Evolutionary conservation across 2,329 filamentous ascomycete species (phyloP), one percentile per base, ranked within the genome.

Genomic region (Triangularia setosa): DNA sequence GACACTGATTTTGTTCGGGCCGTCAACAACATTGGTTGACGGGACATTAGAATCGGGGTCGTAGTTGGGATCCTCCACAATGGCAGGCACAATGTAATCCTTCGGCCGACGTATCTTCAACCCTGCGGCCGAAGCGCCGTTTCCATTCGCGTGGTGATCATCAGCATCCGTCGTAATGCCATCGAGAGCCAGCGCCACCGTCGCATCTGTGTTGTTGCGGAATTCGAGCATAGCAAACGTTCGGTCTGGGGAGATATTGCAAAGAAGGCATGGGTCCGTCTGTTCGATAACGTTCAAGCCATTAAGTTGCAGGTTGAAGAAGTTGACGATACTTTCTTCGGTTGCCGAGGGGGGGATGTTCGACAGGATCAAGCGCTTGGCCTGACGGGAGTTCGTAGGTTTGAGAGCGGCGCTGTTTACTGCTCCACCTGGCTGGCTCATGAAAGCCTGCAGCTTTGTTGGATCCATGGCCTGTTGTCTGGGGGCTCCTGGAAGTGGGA

Each of bases 221-320:
- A 99, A 98, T 75, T 99, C 96, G 54, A 97, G 77, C 54, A 98
- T 84, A 9, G 93, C 94, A 77, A 96, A 97, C 1, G 85, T 84
- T 62, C 84, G 82, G 75, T 96, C 92, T 65, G 88, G 87, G 23
- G 93, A 90, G 63, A 98, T 83, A 71, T 97, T 91, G 40, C 90
- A 92, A 7, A 90, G 88, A 60, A 92, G 83, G 74, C 95, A 98
- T 35, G 94, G 93, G 72, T 98, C 93, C 56, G 86, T 84, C 68
- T 87, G 88, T 69, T 92, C 88, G 60, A 96, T 87, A 35, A 97
- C 90, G 72, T 99, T 99, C 56, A 99, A 81, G n/a, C 93, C 93
- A 72, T 99, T 98, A 60, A 99, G 85, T 76, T 98, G 93, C 24
- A 97, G 83, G 73, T 99, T 99, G 84, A 99, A 97, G 79, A 97